phyloP scores from a whole-genome alignment of 305 asterid species.

The Solanum chacoense region DNA sequence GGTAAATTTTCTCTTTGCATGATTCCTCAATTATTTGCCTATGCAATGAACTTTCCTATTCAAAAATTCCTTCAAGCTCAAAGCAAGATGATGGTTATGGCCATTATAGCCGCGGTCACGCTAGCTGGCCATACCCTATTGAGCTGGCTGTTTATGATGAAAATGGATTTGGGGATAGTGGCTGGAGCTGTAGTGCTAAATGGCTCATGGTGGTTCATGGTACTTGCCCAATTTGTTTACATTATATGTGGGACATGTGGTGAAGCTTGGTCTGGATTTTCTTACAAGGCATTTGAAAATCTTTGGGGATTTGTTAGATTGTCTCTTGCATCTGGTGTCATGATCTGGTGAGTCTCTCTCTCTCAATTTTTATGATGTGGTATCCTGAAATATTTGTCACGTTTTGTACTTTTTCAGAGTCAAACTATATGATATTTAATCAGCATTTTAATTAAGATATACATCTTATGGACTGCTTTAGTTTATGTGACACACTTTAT shows the following conservation, averaged over 20 bases:
- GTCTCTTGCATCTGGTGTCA: conserved; percentile 4
- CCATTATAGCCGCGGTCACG: background rate
- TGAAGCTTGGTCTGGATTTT: conserved; percentile 5
- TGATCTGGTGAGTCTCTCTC: too few species aligned
- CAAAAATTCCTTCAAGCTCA: background rate
- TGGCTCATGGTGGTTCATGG: conserved; percentile 7
- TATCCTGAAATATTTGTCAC: too few species aligned
- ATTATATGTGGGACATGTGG: conserved; percentile 5
- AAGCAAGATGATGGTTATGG: conserved; percentile 10
- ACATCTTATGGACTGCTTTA: background rate
- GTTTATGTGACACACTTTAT: too few species aligned
- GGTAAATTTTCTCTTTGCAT: too few species aligned
- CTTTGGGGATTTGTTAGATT: conserved; percentile 2
- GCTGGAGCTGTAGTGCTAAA: conserved; percentile 1
- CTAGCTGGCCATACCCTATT: background rate
- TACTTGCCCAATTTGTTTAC: background rate
- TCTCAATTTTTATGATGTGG: too few species aligned
- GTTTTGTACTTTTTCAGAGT: too few species aligned
- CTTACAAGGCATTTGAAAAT: background rate
- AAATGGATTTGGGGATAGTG: background rate
- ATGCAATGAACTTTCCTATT: too few species aligned
- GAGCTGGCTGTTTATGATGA: conserved; percentile 5
- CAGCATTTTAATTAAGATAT: background rate
- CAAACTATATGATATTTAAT: background rate
- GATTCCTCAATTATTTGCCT: too few species aligned